Percentiles rank a stretch among this genome's conserved stretches.
These are phyloP conservation scores for Botrytis galanthina DNA, from an alignment of 2,329 filamentous ascomycete species.

Conservation along the genomic window DNA sequence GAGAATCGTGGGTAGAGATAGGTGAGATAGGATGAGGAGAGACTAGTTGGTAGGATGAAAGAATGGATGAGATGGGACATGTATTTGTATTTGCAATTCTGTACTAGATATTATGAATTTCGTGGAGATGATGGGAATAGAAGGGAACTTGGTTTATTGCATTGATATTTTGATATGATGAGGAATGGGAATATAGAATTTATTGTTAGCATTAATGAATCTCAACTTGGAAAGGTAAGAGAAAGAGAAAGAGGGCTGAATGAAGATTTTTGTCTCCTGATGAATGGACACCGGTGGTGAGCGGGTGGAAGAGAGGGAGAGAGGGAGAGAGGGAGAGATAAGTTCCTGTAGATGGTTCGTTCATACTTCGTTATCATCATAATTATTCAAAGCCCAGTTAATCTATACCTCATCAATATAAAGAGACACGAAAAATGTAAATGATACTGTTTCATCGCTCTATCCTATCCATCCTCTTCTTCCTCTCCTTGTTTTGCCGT, in stretches of 20 bases:
- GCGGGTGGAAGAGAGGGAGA: no score
- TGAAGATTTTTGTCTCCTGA: background rate
- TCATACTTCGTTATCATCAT: background rate
- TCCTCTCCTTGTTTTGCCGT: no score
- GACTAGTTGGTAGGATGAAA: background rate
- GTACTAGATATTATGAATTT: no score
- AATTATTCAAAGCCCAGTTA: background rate
- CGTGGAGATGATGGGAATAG: background rate
- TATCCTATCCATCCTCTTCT: background rate
- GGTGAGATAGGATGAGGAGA: background rate
- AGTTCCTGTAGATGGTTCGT: background rate
- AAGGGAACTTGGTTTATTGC: background rate
- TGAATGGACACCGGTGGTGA: background rate
- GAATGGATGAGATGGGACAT: background rate
- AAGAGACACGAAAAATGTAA: background rate
- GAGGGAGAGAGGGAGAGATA: no score
- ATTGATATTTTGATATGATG: background rate
- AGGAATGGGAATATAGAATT: background rate
- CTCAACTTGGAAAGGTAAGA: background rate
- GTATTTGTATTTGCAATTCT: no score
- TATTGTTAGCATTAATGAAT: background rate
- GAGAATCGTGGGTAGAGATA: background rate
- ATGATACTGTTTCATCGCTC: rapidly evolving
- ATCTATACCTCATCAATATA: background rate
- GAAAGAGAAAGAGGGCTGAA: no score